Base-by-base conservation (phyloP, 1,139 yeast species). In the Kurtzmaniella quercitrusa region DNA sequence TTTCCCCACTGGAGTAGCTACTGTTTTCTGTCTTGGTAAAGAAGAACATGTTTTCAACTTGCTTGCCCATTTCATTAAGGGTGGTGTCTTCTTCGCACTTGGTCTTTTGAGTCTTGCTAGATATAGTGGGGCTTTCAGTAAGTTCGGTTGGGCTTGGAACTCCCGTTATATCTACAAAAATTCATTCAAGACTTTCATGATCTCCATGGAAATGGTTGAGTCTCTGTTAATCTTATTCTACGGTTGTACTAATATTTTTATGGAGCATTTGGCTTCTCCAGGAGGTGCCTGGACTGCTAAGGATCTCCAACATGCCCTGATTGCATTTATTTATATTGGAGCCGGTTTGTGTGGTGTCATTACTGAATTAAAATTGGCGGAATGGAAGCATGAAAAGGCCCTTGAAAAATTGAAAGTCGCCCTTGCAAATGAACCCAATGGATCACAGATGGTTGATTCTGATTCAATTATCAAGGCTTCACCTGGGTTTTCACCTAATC, bases 21-120 rank as follows among this genome's bases (percentile, higher is more conserved):
- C 87, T 2, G 85, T 86, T 41, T 78, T 77, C 44, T 59, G 84
- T 34, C 63, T 89, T 54, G 98, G 96, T 29, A 66, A 77, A 62
- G 90, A 79, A 6, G 60, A 57, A 25, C 68, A 72, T 17, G 83
- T 91, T 6, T 93, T 86, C 66, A 90, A 88, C 57, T 66, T 93
- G 44, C 73, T 91, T 48, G 98, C 98, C 1, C 98, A 93, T 63
- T 88, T 89, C 73, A 91, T 93, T 61, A 93, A 93, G 64, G 98
- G 98, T 46, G 95, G 94, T 12, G 93, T 93, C 2, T 91, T 93
- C 60, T 75, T 89, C 50, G 54, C 76, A 2, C 70, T 85, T 42
- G 98, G 98, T 10, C 48, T 91, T 7, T 63, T 90, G 15, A 77
- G 95, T 14, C 71, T 93, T 41, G 85, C 90, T 2, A 79, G 98